Conservation (phyloP, 306 rosid genomes). For the Castanea crenata region DNA sequence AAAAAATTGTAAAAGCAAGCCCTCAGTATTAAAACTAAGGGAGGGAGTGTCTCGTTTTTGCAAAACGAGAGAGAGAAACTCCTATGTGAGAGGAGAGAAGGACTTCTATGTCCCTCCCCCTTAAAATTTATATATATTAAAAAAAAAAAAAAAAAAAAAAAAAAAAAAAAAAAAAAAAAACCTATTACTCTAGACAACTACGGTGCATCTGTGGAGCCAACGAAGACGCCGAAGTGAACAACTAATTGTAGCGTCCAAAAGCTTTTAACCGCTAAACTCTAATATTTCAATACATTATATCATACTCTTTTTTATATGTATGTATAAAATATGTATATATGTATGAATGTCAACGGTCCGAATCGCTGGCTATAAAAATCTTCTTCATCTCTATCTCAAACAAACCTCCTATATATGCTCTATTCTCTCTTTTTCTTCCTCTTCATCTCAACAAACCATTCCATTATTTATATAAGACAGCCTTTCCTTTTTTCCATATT, state of each 20-base stretch:
- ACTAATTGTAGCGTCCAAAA: not conserved
- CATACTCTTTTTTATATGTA: not conserved
- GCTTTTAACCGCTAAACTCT: not conserved
- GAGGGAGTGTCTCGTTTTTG: too few relatives aligned
- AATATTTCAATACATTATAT: not conserved
- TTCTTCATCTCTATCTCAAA: too few relatives aligned
- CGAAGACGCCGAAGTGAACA: not conserved
- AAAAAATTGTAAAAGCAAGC: too few relatives aligned
- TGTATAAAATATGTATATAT: not conserved
- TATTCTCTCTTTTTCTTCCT: not conserved
- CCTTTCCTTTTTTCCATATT: not conserved
- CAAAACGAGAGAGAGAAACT: too few relatives aligned
- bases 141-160: not conserved
- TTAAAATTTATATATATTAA: too few relatives aligned
- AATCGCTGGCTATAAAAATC: conserved; percentile 48
- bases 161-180: not conserved
- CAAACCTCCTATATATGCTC: too few relatives aligned
- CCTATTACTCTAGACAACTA: not conserved
- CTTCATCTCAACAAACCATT: not conserved
- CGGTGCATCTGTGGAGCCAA: not conserved
- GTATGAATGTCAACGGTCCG: conserved; percentile 66
- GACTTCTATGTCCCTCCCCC: too few relatives aligned
- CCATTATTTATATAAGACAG: conserved; percentile 3
- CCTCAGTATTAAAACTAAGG: too few relatives aligned
- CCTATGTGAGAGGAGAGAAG: too few relatives aligned